phyloP scores from a whole-genome alignment of 2,329 filamentous ascomycete species.

The Neonectria punicea region DNA sequence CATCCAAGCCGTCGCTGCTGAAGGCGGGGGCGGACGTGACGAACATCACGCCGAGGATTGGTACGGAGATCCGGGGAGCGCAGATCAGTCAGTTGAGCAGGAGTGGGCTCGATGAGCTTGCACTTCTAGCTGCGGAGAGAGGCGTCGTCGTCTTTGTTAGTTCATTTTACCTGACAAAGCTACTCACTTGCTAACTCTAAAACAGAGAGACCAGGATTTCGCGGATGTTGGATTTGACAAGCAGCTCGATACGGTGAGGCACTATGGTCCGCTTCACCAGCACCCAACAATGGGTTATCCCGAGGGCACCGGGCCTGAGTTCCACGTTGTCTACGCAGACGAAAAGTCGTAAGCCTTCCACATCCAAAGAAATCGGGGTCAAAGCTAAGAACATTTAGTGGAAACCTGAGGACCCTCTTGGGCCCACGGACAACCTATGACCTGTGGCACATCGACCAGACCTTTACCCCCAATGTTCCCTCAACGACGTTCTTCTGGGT shows the following conservation, averaged over 20 bases:
- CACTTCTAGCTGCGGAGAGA: constrained; percentile 45
- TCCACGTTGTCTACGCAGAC: constrained; percentile 48
- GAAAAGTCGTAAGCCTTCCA: constrained; percentile 40
- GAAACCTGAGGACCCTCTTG: constrained; percentile 43
- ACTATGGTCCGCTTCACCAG: constrained; percentile 47
- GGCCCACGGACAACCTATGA: constrained; percentile 43
- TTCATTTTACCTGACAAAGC: neutral
- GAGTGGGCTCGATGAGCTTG: constrained; percentile 44
- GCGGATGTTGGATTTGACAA: constrained; percentile 46
- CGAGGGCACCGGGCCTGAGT: constrained; percentile 45
- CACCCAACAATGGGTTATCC: constrained; percentile 48
- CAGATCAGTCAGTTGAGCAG: constrained; percentile 41
- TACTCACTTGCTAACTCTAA: neutral
- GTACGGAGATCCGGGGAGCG: constrained; percentile 43
- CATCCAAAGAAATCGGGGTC: neutral
- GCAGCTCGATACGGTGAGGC: constrained; percentile 43
- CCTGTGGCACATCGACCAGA: constrained; percentile 49
- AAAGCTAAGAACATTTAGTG: constrained; percentile 22
- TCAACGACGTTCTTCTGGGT: constrained; percentile 49
- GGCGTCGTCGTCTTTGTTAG: constrained; percentile 48
- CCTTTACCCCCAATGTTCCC: constrained; percentile 45
- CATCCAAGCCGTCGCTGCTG: constrained; percentile 36
- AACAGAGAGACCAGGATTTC: constrained; percentile 46
- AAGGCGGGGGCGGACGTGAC: constrained; percentile 27
- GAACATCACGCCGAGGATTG: constrained; percentile 45